Evolutionary conservation across 1,139 yeast species (phyloP).

Genomic region (Saccharomyces hybrid): DNA sequence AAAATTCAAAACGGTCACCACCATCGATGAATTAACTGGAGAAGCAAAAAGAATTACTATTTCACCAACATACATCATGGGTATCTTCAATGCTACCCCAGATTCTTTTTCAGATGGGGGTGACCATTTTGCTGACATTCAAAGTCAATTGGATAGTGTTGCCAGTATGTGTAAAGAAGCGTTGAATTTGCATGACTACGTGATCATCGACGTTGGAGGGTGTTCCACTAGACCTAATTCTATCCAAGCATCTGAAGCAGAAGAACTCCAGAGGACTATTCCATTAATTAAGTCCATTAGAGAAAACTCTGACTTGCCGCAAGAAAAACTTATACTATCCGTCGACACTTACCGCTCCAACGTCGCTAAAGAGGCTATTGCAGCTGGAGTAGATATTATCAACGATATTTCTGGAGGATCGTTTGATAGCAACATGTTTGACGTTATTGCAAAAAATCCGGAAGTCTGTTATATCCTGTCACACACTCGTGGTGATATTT

Average conservation of each 20-base stretch:
- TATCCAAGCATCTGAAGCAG: constrained; percentile 46
- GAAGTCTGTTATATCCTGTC: constrained; percentile 70
- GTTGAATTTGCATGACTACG: constrained; percentile 52
- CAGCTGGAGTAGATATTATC: constrained; percentile 81
- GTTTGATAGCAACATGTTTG: constrained; percentile 53
- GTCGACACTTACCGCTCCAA: constrained; percentile 75
- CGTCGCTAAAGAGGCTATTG: constrained; percentile 65
- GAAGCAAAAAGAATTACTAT: constrained; percentile 19
- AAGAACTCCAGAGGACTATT: constrained; percentile 58
- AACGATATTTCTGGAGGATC: constrained; percentile 85
- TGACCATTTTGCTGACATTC: constrained; percentile 32
- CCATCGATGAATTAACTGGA: constrained; percentile 9
- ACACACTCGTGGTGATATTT: constrained; percentile 80
- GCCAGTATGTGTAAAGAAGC: constrained; percentile 48
- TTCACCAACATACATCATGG: constrained; percentile 53
- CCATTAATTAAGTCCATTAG: constrained; percentile 65
- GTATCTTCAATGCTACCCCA: constrained; percentile 81
- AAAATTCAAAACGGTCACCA: constrained; percentile 17
- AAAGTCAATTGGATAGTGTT: constrained; percentile 37
- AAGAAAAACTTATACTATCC: constrained; percentile 48
- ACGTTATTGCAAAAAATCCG: constrained; percentile 56
- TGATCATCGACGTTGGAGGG: constrained; percentile 85
- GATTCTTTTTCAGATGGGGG: constrained; percentile 97
- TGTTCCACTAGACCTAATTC: constrained; percentile 88
- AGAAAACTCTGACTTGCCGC: constrained; percentile 32